Evolutionary conservation across 495 filamentous ascomycete genomes (phyloP).

Genomic region (Annulohypoxylon moriforme): DNA sequence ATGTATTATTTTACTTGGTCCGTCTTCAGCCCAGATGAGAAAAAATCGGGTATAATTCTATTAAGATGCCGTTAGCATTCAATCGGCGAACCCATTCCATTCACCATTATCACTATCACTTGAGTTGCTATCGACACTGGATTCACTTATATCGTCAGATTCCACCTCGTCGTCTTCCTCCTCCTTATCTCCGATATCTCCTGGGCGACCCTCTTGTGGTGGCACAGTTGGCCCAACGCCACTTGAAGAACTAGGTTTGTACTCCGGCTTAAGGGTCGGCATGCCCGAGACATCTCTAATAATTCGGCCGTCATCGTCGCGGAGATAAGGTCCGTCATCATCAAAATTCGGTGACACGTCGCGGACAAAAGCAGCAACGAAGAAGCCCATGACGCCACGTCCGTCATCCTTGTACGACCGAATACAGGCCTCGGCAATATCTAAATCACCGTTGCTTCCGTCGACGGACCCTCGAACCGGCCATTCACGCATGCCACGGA

Average conservation of each 20-base stretch:
- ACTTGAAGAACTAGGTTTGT: conserved; percentile 15
- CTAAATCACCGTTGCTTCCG: conserved; percentile 50
- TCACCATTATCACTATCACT: conserved; percentile 49
- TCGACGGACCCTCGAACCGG: conserved; percentile 70
- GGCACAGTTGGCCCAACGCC: not conserved
- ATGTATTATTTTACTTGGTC: not conserved
- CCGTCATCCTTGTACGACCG: conserved; percentile 82
- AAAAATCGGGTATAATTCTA: not conserved
- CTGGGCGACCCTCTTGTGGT: conserved; percentile 16
- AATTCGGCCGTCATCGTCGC: conserved; percentile 54
- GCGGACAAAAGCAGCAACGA: conserved; percentile 54
- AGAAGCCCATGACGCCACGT: conserved; percentile 68
- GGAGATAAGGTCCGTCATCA: conserved; percentile 50
- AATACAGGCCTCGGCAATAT: conserved; percentile 77
- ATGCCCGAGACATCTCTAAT: conserved; percentile 53
- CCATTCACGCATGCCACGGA: conserved; percentile 77
- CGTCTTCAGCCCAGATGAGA: not conserved
- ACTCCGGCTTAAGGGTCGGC: conserved; percentile 53
- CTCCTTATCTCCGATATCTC: conserved; percentile 38
- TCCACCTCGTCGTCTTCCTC: conserved; percentile 44
- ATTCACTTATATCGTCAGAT: conserved; percentile 32
- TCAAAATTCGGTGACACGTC: conserved; percentile 40
- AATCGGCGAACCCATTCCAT: conserved; percentile 64
- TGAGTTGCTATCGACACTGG: conserved; percentile 1
- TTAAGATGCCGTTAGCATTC: conserved; percentile 4